Percentiles rank a stretch among this genome's conserved stretches.
phyloP scores from a whole-genome alignment of 2,329 filamentous ascomycete genomes.

The Penicillium sp. region DNA sequence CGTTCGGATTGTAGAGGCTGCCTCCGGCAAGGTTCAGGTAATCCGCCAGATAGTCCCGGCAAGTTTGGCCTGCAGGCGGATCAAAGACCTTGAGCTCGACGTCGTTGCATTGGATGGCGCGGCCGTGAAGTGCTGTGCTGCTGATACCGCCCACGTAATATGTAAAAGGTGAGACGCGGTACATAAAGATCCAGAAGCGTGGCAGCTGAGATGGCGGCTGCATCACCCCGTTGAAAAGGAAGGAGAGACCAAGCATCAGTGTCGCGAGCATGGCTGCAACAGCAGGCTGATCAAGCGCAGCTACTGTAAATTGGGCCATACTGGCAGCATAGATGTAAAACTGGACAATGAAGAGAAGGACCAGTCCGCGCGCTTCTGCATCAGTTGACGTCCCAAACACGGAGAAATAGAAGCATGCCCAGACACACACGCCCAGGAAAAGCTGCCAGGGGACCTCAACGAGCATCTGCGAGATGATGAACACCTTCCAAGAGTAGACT shows the following conservation, averaged over 20 bases:
- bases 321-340: not conserved
- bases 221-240: slow-evolving; percentile 75
- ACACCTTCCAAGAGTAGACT: slow-evolving; percentile 83
- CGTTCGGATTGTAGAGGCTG: slow-evolving; percentile 56
- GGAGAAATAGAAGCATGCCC: slow-evolving; percentile 67
- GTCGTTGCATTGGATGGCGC: slow-evolving; percentile 65
- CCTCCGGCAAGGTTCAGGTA: slow-evolving; percentile 60
- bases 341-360: slow-evolving; percentile 59
- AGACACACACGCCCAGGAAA: slow-evolving; percentile 73
- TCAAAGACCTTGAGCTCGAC: slow-evolving; percentile 72
- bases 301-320: not conserved
- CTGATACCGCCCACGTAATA: slow-evolving; percentile 65
- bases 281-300: slow-evolving; percentile 72
- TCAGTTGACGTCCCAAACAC: too few species aligned
- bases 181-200: slow-evolving; percentile 69
- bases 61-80: slow-evolving; percentile 63
- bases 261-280: slow-evolving; percentile 68
- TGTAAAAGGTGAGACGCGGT: slow-evolving; percentile 64
- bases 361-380: slow-evolving; percentile 30
- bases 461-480: slow-evolving; percentile 80
- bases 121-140: slow-evolving; percentile 70
- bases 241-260: slow-evolving; percentile 79
- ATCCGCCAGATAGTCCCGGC: slow-evolving; percentile 60
- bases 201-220: slow-evolving; percentile 67
- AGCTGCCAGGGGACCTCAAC: slow-evolving; percentile 87